These are phyloP conservation scores for Dothiorella sarmentorum DNA, from an alignment of 2,329 filamentous ascomycete genomes.

Conservation along the genomic window DNA sequence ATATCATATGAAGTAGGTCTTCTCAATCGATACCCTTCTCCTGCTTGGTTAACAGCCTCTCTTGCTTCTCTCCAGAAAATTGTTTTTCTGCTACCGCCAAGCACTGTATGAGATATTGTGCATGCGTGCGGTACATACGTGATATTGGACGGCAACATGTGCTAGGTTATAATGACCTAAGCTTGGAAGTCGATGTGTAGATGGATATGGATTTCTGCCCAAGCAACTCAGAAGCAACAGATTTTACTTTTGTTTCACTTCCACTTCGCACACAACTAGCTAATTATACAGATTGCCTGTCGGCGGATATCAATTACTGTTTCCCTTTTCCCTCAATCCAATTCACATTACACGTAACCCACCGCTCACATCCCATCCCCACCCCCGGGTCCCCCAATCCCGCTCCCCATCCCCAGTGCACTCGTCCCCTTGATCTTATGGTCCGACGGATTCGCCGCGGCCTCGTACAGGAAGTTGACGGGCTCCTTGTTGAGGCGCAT, in stretches of 20 bases:
- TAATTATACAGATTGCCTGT: neutral
- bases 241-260: neutral
- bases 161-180: too few species aligned
- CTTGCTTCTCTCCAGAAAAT: neutral
- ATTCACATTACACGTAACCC: neutral
- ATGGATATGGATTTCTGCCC: neutral
- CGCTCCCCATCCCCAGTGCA: slow-evolving; percentile 35
- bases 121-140: too few species aligned
- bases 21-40: slow-evolving; percentile 1
- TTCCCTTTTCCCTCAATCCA: neutral
- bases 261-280: neutral
- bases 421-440: slow-evolving; percentile 57
- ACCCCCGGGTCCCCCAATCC: slow-evolving; percentile 18
- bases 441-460: slow-evolving; percentile 85
- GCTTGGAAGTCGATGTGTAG: too few species aligned
- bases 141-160: too few species aligned
- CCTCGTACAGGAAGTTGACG: slow-evolving; percentile 85
- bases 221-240: neutral
- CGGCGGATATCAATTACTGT: slow-evolving; percentile 8
- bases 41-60: slow-evolving; percentile 1
- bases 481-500: slow-evolving; percentile 82
- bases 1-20: slow-evolving; percentile 2
- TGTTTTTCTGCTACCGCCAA: too few species aligned
- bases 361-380: slow-evolving; percentile 15
- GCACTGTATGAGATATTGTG: too few species aligned